phyloP scores from a whole-genome alignment of 2,329 filamentous ascomycete species.

The Colletotrichum tropicicola region DNA sequence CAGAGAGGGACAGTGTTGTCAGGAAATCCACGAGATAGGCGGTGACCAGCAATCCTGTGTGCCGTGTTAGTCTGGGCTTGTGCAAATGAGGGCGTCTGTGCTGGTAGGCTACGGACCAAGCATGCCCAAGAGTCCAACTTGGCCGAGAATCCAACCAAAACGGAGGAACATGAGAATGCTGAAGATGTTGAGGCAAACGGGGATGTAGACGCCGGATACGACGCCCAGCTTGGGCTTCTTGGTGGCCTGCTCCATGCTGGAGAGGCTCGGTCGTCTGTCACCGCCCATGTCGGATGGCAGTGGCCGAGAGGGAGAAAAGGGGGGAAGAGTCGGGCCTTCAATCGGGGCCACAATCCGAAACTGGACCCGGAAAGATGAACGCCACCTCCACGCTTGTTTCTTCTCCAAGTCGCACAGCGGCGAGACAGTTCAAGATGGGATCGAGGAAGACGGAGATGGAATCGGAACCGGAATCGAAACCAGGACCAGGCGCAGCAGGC shows the following conservation, averaged over 20 bases:
- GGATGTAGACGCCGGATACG: conserved; percentile 84
- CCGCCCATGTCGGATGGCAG: conserved; percentile 28
- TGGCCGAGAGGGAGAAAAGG: not conserved
- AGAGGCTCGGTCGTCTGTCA: conserved; percentile 27
- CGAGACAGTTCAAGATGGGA: not conserved
- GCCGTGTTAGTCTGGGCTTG: conserved; percentile 31
- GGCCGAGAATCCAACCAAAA: conserved; percentile 85
- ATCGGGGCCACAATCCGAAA: not conserved
- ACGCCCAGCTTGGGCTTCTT: conserved; percentile 74
- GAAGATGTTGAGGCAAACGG: conserved; percentile 87
- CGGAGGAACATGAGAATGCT: conserved; percentile 93
- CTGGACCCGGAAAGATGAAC: conserved; percentile 1
- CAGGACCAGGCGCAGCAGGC: not conserved
- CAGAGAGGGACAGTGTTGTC: conserved; percentile 86
- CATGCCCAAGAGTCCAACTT: conserved; percentile 82
- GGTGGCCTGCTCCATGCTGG: conserved; percentile 42
- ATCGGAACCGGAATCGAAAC: not conserved
- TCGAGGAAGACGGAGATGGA: not conserved
- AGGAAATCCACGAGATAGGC: conserved; percentile 87
- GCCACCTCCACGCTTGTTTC: conserved; percentile 7
- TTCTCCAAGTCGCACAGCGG: not conserved
- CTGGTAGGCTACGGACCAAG: conserved; percentile 63
- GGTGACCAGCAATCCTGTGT: conserved; percentile 72
- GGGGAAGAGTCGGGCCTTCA: not conserved
- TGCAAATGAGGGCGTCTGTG: conserved; percentile 1